Evolutionary conservation across 1,284 basidiomycete genomes (phyloP), one percentile per base, ranked within the genome.

Genomic region (Malassezia pachydermatis): DNA sequence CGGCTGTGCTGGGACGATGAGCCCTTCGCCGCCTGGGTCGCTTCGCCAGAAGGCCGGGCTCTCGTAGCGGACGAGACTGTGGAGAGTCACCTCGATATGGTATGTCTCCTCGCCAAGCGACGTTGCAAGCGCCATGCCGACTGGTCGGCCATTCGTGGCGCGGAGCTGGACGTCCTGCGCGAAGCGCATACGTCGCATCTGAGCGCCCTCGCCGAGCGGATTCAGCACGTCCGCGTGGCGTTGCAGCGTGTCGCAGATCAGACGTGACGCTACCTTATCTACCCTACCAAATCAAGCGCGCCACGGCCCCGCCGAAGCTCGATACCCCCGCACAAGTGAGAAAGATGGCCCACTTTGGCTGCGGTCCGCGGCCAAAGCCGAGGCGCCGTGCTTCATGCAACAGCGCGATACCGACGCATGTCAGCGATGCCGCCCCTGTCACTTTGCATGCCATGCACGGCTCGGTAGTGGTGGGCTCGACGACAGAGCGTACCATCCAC

Each of bases 381-480:
- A 65, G 40, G 22, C 58, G 56, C 29, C 57, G 55, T 3, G 67
- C 67, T 41, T 70, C 67, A 35, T 49, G 43, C n/a, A 67, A 52
- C 16, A 62, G 57, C 20, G 59, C 65, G 22, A 47, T 54, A 14
- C 65, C 63, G 2, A 66, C 52, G 17, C 54, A 58, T 1, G 57
- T 39, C 39, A 67, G 55, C 14, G 67, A 60, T 7, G 57, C 56
- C 33, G 63, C 60, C n/a, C 67, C 67, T 2, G 65, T 70, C 10
- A 67, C 33, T 5, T 59, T 55, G 42, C 66, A 69, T 11, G 64
- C 42, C 20, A 61, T 27, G 48, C 66, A 68, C 48, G 65, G 59
- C 27, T 56, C 58, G 5, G 9, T 9, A 9, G 9, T 14, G 9
- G 53, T 16, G 5, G 48, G 10, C 48, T 62, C 59, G 30, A 48